Base-by-base conservation (phyloP, 768 basidiomycete genomes). In the Termitomyces sp. region DNA sequence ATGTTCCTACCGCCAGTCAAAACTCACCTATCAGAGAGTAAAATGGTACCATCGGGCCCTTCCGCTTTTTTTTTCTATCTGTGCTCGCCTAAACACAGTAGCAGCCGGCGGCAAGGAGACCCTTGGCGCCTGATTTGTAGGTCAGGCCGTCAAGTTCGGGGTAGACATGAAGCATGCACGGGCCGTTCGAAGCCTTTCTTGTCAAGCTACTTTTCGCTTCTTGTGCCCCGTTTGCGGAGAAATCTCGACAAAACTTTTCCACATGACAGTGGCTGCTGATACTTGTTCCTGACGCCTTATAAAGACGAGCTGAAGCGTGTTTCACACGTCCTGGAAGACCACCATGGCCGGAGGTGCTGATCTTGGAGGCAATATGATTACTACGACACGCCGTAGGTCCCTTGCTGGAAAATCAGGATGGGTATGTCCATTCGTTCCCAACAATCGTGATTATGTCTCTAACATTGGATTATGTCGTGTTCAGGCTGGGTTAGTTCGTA, bases 371-470 rank as follows among this genome's bases (percentile, higher is more conserved):
- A 61, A 54, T 44, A 63, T 67, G 52, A 66, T 76, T 27, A 70
- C 77, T 49, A 73, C 77, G 23, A 70, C 66, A 28, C 82, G 80
- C 53, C 79, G 83, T 50, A 76, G 73, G 62, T 75, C 77, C 14
- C 74, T 89, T 40, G 78, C 79, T 55, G 88, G 88, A 45, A 70
- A 79, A 63, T 85, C 84, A 47, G 88, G 88, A 67, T 86, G 83
- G 82, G 86, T 84, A 62, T 51, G 75, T 63, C 30, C n/a, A 6
- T 21, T 21, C 11, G 50, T 7, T n/a, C 17, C 37, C 11, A 19
- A 14, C 27, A n/a, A 21, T 47, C 19, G 14, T 30, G 2, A 11
- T 32, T 9, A 5, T 19, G 7, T 35, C 5, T 32, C 14, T 45
- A 11, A 45, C 17, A 10, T 27, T 35, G 8, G 43, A 11, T 16